phyloP scores from a whole-genome alignment of 805 yeast species.

The Suhomyces sp. region DNA sequence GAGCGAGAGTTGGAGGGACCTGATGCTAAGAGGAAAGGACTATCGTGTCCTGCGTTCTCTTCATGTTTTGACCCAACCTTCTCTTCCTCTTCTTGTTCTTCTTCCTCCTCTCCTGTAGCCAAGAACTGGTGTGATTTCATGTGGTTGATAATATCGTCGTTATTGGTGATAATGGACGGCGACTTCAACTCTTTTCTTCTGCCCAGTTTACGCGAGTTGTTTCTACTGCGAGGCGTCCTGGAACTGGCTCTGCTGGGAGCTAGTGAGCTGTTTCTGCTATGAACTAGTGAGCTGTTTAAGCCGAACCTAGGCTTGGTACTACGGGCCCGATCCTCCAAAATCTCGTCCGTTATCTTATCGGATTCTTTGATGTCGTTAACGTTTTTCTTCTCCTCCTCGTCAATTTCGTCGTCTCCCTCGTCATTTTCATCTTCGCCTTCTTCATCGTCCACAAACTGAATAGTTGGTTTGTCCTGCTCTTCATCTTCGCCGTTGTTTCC shows the following conservation, averaged over 20 bases:
- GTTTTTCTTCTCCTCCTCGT: conserved; percentile 7
- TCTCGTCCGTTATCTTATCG: background rate
- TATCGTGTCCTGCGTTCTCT: background rate
- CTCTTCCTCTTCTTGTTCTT: background rate
- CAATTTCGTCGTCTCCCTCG: conserved; percentile 11
- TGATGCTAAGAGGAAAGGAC: conserved; percentile 1
- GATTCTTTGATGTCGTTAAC: background rate
- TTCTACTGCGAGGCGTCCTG: background rate
- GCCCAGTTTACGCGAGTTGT: background rate
- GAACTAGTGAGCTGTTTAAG: background rate
- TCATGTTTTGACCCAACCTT: background rate
- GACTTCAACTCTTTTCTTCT: conserved; percentile 15
- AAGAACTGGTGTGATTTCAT: conserved; percentile 34
- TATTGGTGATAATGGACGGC: conserved; percentile 36
- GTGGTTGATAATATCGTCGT: conserved; percentile 34
- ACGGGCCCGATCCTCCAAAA: background rate
- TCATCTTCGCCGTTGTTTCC: conserved; percentile 11
- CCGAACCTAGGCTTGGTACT: background rate
- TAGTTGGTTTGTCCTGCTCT: conserved; percentile 48
- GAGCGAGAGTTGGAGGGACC: conserved; percentile 8
- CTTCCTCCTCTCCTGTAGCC: conserved; percentile 18
- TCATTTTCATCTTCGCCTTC: conserved; percentile 24
- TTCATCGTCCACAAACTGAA: conserved; percentile 53
- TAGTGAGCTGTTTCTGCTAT: background rate
- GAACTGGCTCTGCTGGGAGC: background rate